These are phyloP conservation scores for Candida glucosophila DNA, from an alignment of 1,139 yeast genomes.

Conservation along the genomic window DNA sequence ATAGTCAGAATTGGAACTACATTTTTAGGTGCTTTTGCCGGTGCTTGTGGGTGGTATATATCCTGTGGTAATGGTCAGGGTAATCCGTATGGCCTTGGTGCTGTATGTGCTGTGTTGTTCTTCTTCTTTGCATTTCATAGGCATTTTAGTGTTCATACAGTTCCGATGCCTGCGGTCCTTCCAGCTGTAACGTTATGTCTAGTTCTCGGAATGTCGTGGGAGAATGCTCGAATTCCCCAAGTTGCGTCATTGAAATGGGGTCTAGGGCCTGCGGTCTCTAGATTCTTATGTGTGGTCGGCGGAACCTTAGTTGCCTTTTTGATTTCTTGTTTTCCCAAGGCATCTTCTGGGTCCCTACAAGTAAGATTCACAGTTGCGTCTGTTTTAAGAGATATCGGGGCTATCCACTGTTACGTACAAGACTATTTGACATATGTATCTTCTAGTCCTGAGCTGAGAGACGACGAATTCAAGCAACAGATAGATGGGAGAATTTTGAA, in stretches of 20 bases:
- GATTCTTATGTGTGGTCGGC: constrained; percentile 21
- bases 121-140: constrained; percentile 19
- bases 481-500: constrained; percentile 18
- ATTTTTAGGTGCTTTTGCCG: constrained; percentile 23
- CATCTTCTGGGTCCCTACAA: constrained; percentile 12
- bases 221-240: constrained; percentile 13
- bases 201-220: constrained; percentile 31
- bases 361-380: constrained; percentile 13
- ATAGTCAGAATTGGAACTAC: constrained; percentile 19
- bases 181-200: constrained; percentile 21
- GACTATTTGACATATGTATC: too few relatives aligned
- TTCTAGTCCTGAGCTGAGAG: too few relatives aligned
- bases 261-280: constrained; percentile 18
- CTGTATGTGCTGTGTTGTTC: constrained; percentile 21
- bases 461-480: too few relatives aligned
- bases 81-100: constrained; percentile 24
- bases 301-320: constrained; percentile 25
- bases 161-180: constrained; percentile 22
- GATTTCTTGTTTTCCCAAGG: constrained; percentile 28
- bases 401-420: constrained; percentile 8
- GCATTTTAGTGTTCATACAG: constrained; percentile 24
- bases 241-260: constrained; percentile 22
- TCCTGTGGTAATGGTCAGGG: constrained; percentile 24
- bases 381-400: constrained; percentile 14
- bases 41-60: constrained; percentile 28